Evolutionary conservation across 352 stramenopile genomes (phyloP).

Genomic region (Thalassiosira sp.): DNA sequence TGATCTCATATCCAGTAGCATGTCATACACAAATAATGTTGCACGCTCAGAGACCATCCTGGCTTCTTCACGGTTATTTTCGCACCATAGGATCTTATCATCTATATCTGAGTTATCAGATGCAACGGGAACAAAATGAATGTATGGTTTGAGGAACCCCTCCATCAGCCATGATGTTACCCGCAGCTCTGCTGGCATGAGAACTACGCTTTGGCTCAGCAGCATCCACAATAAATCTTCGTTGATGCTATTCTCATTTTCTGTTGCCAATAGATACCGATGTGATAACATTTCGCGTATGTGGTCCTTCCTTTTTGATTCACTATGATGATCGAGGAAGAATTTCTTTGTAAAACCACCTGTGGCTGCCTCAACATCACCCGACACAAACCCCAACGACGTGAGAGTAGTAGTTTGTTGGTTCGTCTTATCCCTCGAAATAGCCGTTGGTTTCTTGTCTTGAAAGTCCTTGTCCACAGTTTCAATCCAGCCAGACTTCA

Average conservation of each 20-base stretch:
- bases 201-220: conserved; percentile 49
- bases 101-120: conserved; percentile 51
- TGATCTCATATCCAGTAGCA: conserved; percentile 70
- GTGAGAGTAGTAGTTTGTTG: not conserved
- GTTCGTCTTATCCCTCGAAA: conserved; percentile 32
- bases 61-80: conserved; percentile 63
- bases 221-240: conserved; percentile 54
- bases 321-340: conserved; percentile 10
- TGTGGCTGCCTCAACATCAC: not conserved
- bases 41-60: conserved; percentile 59
- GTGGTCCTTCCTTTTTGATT: not conserved
- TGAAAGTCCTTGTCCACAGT: conserved; percentile 60
- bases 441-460: conserved; percentile 65
- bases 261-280: conserved; percentile 36
- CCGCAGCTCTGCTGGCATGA: conserved; percentile 32
- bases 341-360: not conserved
- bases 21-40: conserved; percentile 78
- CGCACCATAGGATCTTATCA: conserved; percentile 70
- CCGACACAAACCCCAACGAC: not conserved
- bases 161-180: conserved; percentile 46
- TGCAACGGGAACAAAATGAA: conserved; percentile 54
- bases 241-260: conserved; percentile 16
- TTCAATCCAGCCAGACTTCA: conserved; percentile 37
- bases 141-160: conserved; percentile 33
- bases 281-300: conserved; percentile 36